Evolutionary conservation across 2,329 filamentous ascomycete species (phyloP), one percentile per base, ranked within the genome.

Genomic region (Penicillium corylophilum): DNA sequence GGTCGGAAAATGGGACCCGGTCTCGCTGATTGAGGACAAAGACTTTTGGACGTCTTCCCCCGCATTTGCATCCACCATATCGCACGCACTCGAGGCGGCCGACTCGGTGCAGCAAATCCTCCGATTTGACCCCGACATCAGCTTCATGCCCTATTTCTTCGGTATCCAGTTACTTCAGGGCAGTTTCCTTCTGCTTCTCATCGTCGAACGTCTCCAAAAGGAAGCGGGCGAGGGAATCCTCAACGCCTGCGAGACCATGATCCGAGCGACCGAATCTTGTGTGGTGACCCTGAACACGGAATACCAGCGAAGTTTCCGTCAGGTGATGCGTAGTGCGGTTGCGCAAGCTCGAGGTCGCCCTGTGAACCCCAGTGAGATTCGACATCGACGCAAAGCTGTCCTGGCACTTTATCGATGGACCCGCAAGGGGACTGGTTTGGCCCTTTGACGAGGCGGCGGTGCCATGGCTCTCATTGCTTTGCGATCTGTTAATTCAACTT

Each of bases 111-210:
- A 84, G 68, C 86, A 90, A 63, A 94, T 96, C 48, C 84, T 96
- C 40, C 90, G 95, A 63, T 90, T 88, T 67, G 92, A 96, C 66
- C 90, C 92, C 0, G 90, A 94, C 51, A 79, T 96, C 44, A 92
- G 93, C 71, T 95, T 95, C 72, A 96, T 96, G 90, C 92, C 92
- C 1, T 96, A 95, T 76, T 96, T 96, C 77, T 96, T 95, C 60
- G 92, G 91, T 52, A 93, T 96, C 55, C 96, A 96, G 69, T 79
- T 96, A 2, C 77, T 96, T 5, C 92, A 96, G 67, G 92, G 91
- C 5, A 95, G 90, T 35, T 95, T 96, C 70, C 74, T 96, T 36
- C 76, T 96, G 22, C 81, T 96, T 1, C 77, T 96, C 40, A 95
- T 95, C 46, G 91, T 91, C 53, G 92, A 96, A 69, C 94, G 95